phyloP scores from a whole-genome alignment of 495 filamentous ascomycete species.

The Immersiella caudata region DNA sequence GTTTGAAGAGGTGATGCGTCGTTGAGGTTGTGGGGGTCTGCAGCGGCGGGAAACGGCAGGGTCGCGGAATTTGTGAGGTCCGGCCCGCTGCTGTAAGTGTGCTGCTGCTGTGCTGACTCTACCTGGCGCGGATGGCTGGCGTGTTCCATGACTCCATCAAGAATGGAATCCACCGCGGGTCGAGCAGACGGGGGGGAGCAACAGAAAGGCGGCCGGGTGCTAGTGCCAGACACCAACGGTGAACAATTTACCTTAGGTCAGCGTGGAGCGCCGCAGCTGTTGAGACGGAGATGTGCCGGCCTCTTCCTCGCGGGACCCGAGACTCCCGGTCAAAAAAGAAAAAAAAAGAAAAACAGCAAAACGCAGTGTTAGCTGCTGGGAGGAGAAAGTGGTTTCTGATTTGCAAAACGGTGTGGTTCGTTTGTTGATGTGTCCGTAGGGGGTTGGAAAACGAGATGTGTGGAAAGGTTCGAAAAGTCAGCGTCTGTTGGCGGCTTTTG shows the following conservation, averaged over 20 bases:
- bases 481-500: neutral
- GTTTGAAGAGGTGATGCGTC: neutral
- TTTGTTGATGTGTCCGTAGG: neutral
- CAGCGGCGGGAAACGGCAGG: neutral
- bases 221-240: neutral
- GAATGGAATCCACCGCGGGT: constrained; percentile 7
- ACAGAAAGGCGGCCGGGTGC: neutral
- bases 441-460: neutral
- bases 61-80: constrained; percentile 17
- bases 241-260: neutral
- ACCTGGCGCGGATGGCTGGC: constrained; percentile 28
- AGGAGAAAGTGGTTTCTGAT: neutral
- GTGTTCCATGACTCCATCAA: constrained; percentile 37
- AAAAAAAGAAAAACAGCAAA: neutral
- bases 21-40: constrained; percentile 10
- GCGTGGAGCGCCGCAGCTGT: neutral
- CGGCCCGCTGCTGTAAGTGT: constrained; percentile 3
- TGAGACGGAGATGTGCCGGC: neutral
- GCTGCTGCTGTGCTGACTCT: constrained; percentile 26
- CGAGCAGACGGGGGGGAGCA: neutral
- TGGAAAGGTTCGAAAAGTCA: neutral
- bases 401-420: neutral
- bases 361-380: neutral
- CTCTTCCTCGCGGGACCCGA: neutral
- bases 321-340: neutral